Conservation (phyloP, 176 grass and related monocot species). For the Carex kokanica region DNA sequence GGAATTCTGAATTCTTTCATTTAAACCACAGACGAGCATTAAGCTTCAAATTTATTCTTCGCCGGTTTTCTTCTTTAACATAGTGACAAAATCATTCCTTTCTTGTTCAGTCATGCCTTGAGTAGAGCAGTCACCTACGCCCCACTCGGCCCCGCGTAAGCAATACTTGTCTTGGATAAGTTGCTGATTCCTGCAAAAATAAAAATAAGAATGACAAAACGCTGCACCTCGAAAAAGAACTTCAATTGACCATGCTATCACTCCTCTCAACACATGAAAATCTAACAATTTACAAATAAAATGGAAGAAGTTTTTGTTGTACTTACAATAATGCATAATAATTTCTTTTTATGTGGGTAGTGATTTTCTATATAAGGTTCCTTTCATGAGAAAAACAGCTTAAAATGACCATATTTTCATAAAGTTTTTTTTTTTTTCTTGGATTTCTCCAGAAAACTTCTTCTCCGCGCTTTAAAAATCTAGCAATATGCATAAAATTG, state of each 20-base stretch:
- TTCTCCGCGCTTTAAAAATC: not conserved
- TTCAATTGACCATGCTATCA: not conserved
- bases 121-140: constrained; percentile 89
- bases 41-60: constrained; percentile 34
- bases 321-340: not conserved
- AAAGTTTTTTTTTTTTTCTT: not conserved
- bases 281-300: not conserved
- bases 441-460: not conserved
- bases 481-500: not conserved
- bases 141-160: constrained; percentile 90
- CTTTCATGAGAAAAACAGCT: not conserved
- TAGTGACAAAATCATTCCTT: constrained; percentile 69
- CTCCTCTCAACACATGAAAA: not conserved
- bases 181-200: constrained; percentile 63
- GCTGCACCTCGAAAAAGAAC: not conserved
- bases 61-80: constrained; percentile 64
- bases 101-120: constrained; percentile 88
- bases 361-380: not conserved
- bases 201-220: not conserved
- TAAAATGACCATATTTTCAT: not conserved
- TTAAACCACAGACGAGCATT: not conserved
- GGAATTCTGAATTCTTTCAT: not conserved
- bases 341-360: too few species aligned
- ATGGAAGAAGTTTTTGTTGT: not conserved
- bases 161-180: constrained; percentile 90